A percentile compares a stretch with the other conserved stretches of the same genome.
Conservation (phyloP, 2,329 filamentous ascomycete species). For the Aspergillus latus region DNA sequence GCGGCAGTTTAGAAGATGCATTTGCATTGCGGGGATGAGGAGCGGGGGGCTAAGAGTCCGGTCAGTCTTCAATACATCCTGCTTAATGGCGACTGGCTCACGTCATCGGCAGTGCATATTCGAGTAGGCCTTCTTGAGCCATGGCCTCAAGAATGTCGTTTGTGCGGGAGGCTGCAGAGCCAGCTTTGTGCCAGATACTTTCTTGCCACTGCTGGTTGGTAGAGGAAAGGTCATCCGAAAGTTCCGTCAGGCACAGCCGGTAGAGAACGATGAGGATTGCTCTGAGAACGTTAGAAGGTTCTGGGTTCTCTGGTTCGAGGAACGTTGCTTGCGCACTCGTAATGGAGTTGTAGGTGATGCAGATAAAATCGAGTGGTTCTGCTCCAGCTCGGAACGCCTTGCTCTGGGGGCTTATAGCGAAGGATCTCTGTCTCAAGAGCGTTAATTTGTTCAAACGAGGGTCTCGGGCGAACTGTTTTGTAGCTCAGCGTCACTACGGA, state of each 20-base stretch:
- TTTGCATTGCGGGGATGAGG: conserved; percentile 36
- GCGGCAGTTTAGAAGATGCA: conserved; percentile 32
- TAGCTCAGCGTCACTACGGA: conserved; percentile 27
- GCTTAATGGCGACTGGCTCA: conserved; percentile 14
- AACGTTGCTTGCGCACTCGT: conserved; percentile 21
- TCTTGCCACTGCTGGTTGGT: conserved; percentile 23
- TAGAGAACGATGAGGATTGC: conserved; percentile 32
- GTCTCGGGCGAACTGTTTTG: conserved; percentile 19
- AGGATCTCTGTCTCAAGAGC: conserved; percentile 24
- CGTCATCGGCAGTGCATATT: conserved; percentile 29
- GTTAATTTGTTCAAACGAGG: conserved; percentile 25
- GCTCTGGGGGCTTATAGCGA: conserved; percentile 20
- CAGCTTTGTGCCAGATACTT: conserved; percentile 23
- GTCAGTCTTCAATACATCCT: not conserved
- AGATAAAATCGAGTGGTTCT: conserved; percentile 21
- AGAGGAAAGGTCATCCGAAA: conserved; percentile 20
- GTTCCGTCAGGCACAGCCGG: conserved; percentile 25
- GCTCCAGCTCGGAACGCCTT: conserved; percentile 14
- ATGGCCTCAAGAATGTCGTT: conserved; percentile 30
- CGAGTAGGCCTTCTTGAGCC: conserved; percentile 25
- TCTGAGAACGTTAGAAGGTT: conserved; percentile 17
- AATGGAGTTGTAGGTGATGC: conserved; percentile 32
- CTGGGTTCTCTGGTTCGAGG: not conserved
- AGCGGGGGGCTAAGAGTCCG: conserved; percentile 22
- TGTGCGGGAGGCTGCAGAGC: conserved; percentile 28